Evolutionary conservation across 148 eudicot genomes (phyloP), one percentile per base, ranked within the genome.

Genomic region (Persicaria tinctoria): DNA sequence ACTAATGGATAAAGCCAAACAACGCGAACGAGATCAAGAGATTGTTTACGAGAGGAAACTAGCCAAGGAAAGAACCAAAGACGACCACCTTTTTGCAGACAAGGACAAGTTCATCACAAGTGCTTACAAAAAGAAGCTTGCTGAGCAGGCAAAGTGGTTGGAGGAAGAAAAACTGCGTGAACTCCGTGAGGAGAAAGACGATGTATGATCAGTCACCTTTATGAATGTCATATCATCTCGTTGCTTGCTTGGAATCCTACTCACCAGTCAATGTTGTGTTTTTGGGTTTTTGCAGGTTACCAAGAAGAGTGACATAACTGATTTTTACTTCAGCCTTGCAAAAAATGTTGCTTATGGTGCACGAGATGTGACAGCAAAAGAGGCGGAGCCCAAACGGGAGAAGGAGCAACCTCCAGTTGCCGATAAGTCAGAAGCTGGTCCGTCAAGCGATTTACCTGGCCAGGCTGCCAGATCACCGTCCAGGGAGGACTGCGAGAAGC

Each of bases 101-200:
- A 95, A 95, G 83, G 98, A 90, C 73, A 95, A 92, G 78, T 95
- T 89, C 77, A 83, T 92, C 70, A 95, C 97, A 4, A 46, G 88
- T 83, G 93, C 96, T 72, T 95, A 95, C 90, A 92, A 92, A 79
- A 87, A 77, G 84, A 92, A 95, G 78, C 96, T 95, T 64, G 98
- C 93, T 0, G 98, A 92, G 86, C 87, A 92, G 78, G 89, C 82
- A 57, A 90, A 85, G 80, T 94, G 96, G 98, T 54, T 83, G 81
- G 91, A 84, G 80, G 98, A 94, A 74, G 90, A 94, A 79, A 88
- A 89, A 50, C 56, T 88, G 73, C 97, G 91, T 54, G 84, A 89
- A 83, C 83, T 90, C 53, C 87, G 87, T 41, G 97, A 94, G 82
- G 88, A 85, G 76, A 86, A 53, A 82, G 97, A 94, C 23, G 91